These are phyloP conservation scores for Rhodotorula sp. DNA, from an alignment of 1,284 basidiomycete species.

Conservation along the genomic window DNA sequence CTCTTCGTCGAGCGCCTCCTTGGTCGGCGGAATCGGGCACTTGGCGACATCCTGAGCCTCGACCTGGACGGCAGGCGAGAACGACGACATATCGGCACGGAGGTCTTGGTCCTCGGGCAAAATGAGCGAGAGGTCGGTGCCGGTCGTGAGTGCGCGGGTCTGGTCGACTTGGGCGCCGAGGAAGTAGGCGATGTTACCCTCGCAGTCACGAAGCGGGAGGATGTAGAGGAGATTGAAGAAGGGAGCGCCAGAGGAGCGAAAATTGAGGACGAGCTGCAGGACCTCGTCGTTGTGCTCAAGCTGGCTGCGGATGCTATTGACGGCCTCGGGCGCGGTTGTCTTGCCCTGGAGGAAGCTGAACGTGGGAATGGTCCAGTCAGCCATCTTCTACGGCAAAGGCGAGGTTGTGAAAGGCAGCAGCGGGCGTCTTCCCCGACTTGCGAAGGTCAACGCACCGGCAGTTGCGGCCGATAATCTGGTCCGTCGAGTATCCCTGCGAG, in stretches of 20 bases:
- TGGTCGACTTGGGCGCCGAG: constrained; percentile 34
- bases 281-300: constrained; percentile 32
- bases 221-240: constrained; percentile 43
- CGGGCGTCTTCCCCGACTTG: too few species aligned
- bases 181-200: constrained; percentile 41
- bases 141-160: constrained; percentile 18
- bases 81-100: background rate
- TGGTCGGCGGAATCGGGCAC: background rate
- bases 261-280: constrained; percentile 46
- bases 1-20: background rate
- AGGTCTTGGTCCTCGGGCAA: constrained; percentile 12
- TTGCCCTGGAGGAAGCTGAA: constrained; percentile 43
- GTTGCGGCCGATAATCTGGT: constrained; percentile 46
- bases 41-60: constrained; percentile 13
- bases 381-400: background rate
- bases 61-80: constrained; percentile 18
- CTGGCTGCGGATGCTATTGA: constrained; percentile 37
- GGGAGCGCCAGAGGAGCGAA: constrained; percentile 29
- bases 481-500: constrained; percentile 39
- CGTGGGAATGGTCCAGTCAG: background rate
- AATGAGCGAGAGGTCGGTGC: constrained; percentile 19
- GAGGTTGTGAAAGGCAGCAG: background rate
- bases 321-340: constrained; percentile 30
- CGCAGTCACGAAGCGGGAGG: constrained; percentile 43
- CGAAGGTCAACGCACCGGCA: constrained; percentile 33